Conservation (phyloP, 768 basidiomycete genomes). For the Russula abietina region DNA sequence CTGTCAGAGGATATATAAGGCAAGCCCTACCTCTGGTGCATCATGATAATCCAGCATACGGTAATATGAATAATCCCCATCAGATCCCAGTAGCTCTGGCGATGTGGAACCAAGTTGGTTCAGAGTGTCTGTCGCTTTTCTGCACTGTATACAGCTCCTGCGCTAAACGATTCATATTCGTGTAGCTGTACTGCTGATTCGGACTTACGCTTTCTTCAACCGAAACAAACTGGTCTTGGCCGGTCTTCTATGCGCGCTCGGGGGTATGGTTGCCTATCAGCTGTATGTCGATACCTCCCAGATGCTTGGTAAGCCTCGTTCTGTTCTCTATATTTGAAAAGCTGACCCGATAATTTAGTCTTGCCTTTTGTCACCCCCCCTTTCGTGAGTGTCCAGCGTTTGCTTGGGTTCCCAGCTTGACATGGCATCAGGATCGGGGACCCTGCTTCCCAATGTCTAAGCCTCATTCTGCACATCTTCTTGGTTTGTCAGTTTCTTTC, state of each 20-base stretch:
- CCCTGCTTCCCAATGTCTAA: constrained; percentile 80
- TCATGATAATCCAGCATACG: not conserved
- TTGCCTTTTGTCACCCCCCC: constrained; percentile 62
- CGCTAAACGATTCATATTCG: constrained; percentile 12
- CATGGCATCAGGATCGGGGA: constrained; percentile 39
- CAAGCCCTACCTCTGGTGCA: constrained; percentile 23
- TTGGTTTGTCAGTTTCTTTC: constrained; percentile 42
- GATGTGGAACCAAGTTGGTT: constrained; percentile 85
- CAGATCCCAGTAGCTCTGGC: constrained; percentile 77
- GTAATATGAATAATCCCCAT: not conserved
- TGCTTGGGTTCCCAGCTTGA: constrained; percentile 1
- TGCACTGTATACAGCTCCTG: not conserved
- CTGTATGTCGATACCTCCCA: constrained; percentile 73
- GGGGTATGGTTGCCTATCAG: constrained; percentile 74
- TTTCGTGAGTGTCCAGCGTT: constrained; percentile 38
- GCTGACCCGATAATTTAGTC: constrained; percentile 17
- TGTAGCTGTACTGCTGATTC: constrained; percentile 69
- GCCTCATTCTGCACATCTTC: constrained; percentile 75
- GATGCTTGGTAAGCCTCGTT: constrained; percentile 55
- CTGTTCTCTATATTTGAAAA: not conserved
- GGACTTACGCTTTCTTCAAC: constrained; percentile 84
- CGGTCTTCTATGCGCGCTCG: constrained; percentile 57
- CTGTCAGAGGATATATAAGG: constrained; percentile 69
- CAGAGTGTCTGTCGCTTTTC: constrained; percentile 49
- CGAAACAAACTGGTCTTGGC: constrained; percentile 62